These are phyloP conservation scores for Xenoacremonium recifei DNA, from an alignment of 2,329 filamentous ascomycete species.

Conservation along the genomic window DNA sequence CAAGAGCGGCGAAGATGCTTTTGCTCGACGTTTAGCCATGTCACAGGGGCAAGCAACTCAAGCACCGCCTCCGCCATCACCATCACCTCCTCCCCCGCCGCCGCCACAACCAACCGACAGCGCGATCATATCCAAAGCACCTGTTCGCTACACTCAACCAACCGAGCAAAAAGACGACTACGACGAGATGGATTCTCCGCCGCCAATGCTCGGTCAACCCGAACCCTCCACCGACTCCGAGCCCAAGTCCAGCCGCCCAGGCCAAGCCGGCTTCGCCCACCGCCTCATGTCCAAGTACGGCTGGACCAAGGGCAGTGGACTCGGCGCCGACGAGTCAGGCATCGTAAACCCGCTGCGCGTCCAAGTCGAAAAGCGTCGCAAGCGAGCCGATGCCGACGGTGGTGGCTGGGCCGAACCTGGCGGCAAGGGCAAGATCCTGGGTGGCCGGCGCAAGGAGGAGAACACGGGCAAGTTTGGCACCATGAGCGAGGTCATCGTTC, in stretches of 20 bases:
- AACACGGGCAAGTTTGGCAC: constrained; percentile 56
- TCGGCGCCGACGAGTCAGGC: constrained; percentile 78
- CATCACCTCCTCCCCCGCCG: constrained; percentile 30
- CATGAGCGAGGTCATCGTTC: constrained; percentile 80
- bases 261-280: constrained; percentile 81
- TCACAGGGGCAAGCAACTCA: constrained; percentile 45
- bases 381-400: constrained; percentile 73
- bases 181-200: constrained; percentile 41
- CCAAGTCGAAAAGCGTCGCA: constrained; percentile 82
- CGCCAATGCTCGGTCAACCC: constrained; percentile 47
- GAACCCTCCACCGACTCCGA: constrained; percentile 39
- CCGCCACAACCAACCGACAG: constrained; percentile 40
- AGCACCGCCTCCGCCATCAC: constrained; percentile 26
- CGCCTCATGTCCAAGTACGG: constrained; percentile 92
- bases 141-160: constrained; percentile 64
- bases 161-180: constrained; percentile 29
- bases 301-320: constrained; percentile 83
- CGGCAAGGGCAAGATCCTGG: constrained; percentile 76
- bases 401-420: constrained; percentile 72
- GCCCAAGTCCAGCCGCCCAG: constrained; percentile 63
- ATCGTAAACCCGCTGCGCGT: constrained; percentile 83
- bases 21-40: constrained; percentile 60
- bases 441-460: constrained; percentile 59
- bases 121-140: constrained; percentile 73
- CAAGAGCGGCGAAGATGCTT: constrained; percentile 67